Evolutionary conservation across 768 basidiomycete genomes (phyloP), one percentile per base, ranked within the genome.

Genomic region (Termitomyces sp.): DNA sequence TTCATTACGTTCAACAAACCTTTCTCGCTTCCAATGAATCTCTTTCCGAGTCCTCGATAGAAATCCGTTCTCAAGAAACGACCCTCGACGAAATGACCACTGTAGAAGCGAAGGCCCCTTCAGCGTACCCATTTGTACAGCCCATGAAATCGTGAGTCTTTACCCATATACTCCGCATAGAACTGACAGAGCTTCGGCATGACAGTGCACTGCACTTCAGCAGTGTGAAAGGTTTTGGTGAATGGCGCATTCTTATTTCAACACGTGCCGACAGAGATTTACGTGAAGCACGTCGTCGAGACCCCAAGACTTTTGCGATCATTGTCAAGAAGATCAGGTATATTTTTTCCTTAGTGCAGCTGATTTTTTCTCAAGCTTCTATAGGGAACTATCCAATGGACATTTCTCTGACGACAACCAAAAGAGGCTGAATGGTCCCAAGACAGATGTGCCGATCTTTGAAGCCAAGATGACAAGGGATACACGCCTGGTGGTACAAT

Each of bases 241-340:
- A 78, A 22, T 89, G 87, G 88, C 69, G 70, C 0, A 79, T 89
- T 46, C 65, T 84, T 16, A 78, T 86, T 5, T 78, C 80, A 7
- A 75, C 72, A 0, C 69, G 75, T 18, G 84, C 82, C 0, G 74
- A 78, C 48, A 66, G 66, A 15, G 74, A 81, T 54, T 63, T 88
- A 3, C 76, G 81, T 5, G 76, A 80, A 36, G 61, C 76, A 13
- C 75, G 74, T 0, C 72, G 73, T 46, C 73, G 72, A 23, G 77
- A 84, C 56, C 59, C 44, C 16, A 77, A 77, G 38, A 68, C 68
- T 35, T 85, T 85, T 59, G 62, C 60, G 13, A 82, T 84, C 41
- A 76, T 83, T 25, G 61, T 86, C 36, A 88, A 86, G 68, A 89
- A 89, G 64, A 86, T 89, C 63, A 81, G 75, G 88, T 85, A 46